Evolutionary conservation across 2,329 filamentous ascomycete species (phyloP).

Genomic region (Cryphonectria radicalis): DNA sequence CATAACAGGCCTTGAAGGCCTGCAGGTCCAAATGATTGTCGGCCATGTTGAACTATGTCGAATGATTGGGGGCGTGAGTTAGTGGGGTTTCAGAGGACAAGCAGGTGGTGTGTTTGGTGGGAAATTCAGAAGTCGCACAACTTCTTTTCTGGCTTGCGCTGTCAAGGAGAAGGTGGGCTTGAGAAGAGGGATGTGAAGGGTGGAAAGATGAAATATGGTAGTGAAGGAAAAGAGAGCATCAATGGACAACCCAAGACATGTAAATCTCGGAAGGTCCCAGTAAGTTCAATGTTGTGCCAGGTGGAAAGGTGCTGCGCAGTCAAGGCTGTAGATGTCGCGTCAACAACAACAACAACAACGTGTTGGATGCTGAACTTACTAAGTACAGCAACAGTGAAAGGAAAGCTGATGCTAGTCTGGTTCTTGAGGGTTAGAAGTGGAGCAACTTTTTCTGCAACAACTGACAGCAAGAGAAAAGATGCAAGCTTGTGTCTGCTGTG

Average conservation of each 20-base stretch:
- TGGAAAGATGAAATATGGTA: background rate
- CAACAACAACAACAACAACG: too few species aligned
- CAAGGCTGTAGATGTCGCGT: background rate
- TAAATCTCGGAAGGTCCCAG: background rate
- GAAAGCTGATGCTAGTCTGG: background rate
- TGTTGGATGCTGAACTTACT: background rate
- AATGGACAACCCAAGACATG: background rate
- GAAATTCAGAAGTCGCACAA: too few species aligned
- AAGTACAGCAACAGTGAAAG: background rate
- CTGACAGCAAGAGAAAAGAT: background rate
- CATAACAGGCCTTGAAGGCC: constrained; percentile 29
- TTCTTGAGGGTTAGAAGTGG: background rate
- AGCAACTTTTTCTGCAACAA: background rate
- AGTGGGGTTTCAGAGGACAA: background rate
- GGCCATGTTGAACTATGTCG: constrained; percentile 12
- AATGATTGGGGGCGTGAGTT: background rate
- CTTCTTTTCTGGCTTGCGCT: background rate
- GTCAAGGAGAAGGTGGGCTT: background rate
- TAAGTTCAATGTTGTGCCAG: background rate
- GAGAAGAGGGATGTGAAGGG: background rate
- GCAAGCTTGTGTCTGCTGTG: background rate
- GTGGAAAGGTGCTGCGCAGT: background rate
- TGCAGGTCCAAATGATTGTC: constrained; percentile 10
- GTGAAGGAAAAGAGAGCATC: background rate
- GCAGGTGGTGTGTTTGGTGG: background rate